Evolutionary conservation across 257 asterid genomes (phyloP), one percentile per base, ranked within the genome.

Genomic region (Agastache rugosa): DNA sequence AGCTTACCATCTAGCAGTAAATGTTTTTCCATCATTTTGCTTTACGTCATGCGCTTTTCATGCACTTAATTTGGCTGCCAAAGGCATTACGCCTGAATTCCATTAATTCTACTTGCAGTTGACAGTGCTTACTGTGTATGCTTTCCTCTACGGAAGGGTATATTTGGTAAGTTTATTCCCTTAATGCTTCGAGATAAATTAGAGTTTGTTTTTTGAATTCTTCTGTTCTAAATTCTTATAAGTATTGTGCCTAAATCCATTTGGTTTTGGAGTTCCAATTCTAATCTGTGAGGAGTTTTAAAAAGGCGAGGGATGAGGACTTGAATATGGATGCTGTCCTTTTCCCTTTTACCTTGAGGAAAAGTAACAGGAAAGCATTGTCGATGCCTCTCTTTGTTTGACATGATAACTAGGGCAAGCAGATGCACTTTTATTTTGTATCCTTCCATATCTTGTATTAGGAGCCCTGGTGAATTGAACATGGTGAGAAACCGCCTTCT

Each of bases 141-240:
- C 89, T 55, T 94, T 94, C 84, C 99, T 94, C 69, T 94, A 94
- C 37, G 99, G 99, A 81, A 90, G 93, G 83, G 88, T 90, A 73
- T 94, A 94, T 80, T 80, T 94, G 96, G 99, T 94, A 85, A 85
- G 96, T 84, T 48, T 23, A 29, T 74, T 42, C 54, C 63, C 39
- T 60, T 71, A 35, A 63, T 67, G 11, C 72, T 35, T 47, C 59
- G 8, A 31, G 58, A 31, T 56, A 51, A 75, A 45, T 77, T 39
- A 8, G 35, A 72, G 44, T 66, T 66, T 42, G 20, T 69, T 66
- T 48, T 37, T 74, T 73, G 12, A 20, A 11, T 27, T 19, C 23
- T 51, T 58, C 22, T 67, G n/a, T 58, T 72, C 29, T 37, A 29
- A 69, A 53, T 37, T 69, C 31, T 65, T 55, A 15, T 59, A 31